Evolutionary conservation across 2,329 filamentous ascomycete genomes (phyloP).

Genomic region (Penicillium sp.): DNA sequence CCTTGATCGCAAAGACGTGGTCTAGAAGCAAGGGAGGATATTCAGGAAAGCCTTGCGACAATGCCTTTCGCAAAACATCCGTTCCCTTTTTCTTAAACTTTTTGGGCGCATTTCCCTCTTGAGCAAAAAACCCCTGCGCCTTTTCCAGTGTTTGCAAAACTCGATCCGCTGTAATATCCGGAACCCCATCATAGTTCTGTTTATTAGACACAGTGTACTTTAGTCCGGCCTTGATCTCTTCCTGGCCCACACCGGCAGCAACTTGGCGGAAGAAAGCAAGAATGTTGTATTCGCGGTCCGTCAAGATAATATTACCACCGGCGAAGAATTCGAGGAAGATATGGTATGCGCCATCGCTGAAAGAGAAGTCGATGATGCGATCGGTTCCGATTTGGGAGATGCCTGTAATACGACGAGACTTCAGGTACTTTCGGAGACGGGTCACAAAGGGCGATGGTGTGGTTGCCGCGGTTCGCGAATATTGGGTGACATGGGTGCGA

Average conservation of each 20-base stretch:
- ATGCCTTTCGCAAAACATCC: constrained; percentile 73
- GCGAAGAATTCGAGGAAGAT: constrained; percentile 96
- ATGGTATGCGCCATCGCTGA: constrained; percentile 85
- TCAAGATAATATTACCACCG: constrained; percentile 90
- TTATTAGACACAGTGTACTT: constrained; percentile 77
- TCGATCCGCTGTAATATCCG: constrained; percentile 71
- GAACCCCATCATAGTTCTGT: constrained; percentile 78
- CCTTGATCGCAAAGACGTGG: constrained; percentile 70
- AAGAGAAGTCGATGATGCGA: constrained; percentile 85
- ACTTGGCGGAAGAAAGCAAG: constrained; percentile 79
- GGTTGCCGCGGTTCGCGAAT: constrained; percentile 80
- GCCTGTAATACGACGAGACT: constrained; percentile 77
- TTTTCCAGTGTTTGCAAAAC: constrained; percentile 68
- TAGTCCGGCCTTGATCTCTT: constrained; percentile 73
- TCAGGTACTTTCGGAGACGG: constrained; percentile 81
- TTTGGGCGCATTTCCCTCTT: constrained; percentile 48
- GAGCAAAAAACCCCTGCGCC: constrained; percentile 49
- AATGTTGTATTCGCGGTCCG: constrained; percentile 79
- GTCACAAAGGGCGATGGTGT: constrained; percentile 83
- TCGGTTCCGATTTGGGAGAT: constrained; percentile 89
- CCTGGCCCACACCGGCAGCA: constrained; percentile 76
- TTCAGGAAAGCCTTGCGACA: constrained; percentile 83
- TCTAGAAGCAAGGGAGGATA: constrained; percentile 85
- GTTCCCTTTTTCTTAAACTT: constrained; percentile 75
- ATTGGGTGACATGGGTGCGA: constrained; percentile 89